Percentiles rank a stretch among this genome's conserved stretches.
phyloP scores from a whole-genome alignment of 352 stramenopile species.

The Peronospora farinosa region DNA sequence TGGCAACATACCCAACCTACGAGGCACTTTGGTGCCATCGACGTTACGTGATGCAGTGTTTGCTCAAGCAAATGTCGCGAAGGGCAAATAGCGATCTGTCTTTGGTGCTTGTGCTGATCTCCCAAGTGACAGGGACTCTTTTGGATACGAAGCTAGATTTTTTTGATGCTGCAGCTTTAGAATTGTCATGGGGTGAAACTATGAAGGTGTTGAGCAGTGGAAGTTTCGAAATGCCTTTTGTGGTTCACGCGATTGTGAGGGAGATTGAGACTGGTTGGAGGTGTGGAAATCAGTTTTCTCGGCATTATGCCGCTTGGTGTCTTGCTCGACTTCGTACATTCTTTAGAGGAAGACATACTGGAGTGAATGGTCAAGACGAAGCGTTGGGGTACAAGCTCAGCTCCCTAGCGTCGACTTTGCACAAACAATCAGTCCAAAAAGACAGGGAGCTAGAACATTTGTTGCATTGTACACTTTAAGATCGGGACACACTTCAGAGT shows the following conservation, averaged over 20 bases:
- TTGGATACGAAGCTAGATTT: conserved; percentile 1
- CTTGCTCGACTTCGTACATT: conserved; percentile 26
- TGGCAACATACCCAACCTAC: conserved; percentile 42
- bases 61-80: conserved; percentile 20
- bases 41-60: conserved; percentile 50
- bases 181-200: conserved; percentile 14
- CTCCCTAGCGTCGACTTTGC: conserved; percentile 10
- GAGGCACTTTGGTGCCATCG: conserved; percentile 80
- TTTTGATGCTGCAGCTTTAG: conserved; percentile 8
- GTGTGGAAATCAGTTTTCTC: conserved; percentile 33
- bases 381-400: conserved; percentile 4
- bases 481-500: too few relatives aligned
- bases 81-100: not conserved
- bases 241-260: conserved; percentile 19
- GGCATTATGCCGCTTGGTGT: conserved; percentile 50
- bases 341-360: conserved; percentile 1
- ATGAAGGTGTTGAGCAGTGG: conserved; percentile 9
- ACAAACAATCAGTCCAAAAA: conserved; percentile 14
- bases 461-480: conserved; percentile 6
- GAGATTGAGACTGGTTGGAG: conserved; percentile 46
- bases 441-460: conserved; percentile 29
- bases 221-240: not conserved
- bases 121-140: conserved; percentile 1
- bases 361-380: not conserved
- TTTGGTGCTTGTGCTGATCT: conserved; percentile 7